Evolutionary conservation across 2,329 filamentous ascomycete genomes (phyloP).

Genomic region (Aspergillus brasiliensis): DNA sequence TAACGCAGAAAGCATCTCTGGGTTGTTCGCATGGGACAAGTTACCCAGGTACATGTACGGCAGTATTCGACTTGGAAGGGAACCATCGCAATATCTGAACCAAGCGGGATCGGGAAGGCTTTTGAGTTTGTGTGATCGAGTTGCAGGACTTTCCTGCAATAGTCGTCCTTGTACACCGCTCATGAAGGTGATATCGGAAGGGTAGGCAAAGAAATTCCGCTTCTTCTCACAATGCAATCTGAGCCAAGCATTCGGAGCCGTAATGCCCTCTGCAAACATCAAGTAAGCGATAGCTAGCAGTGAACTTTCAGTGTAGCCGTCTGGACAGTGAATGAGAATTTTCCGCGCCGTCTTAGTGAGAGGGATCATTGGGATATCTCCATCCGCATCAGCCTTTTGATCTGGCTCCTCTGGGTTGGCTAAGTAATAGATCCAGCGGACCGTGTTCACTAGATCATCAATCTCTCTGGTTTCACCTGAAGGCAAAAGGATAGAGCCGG

Average conservation of each 20-base stretch:
- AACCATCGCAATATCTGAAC: conserved; percentile 83
- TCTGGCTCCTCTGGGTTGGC: conserved; percentile 62
- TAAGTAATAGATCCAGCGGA: conserved; percentile 85
- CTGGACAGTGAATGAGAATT: conserved; percentile 87
- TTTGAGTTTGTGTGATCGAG: conserved; percentile 26
- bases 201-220: conserved; percentile 96
- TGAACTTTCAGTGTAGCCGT: conserved; percentile 94
- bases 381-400: conserved; percentile 52
- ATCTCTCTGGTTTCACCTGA: conserved; percentile 81
- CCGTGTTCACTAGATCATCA: conserved; percentile 81
- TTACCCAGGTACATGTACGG: conserved; percentile 98
- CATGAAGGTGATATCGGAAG: conserved; percentile 83
- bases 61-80: conserved; percentile 82
- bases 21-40: conserved; percentile 89
- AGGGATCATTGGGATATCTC: conserved; percentile 58
- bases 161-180: conserved; percentile 74
- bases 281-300: conserved; percentile 88
- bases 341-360: conserved; percentile 56
- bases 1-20: conserved; percentile 73
- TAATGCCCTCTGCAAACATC: conserved; percentile 82
- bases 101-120: conserved; percentile 65
- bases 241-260: conserved; percentile 85
- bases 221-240: conserved; percentile 75
- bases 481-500: conserved; percentile 85
- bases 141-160: conserved; percentile 55